Evolutionary conservation across 139 green algal species (phyloP).

Genomic region (Volvox africanus): DNA sequence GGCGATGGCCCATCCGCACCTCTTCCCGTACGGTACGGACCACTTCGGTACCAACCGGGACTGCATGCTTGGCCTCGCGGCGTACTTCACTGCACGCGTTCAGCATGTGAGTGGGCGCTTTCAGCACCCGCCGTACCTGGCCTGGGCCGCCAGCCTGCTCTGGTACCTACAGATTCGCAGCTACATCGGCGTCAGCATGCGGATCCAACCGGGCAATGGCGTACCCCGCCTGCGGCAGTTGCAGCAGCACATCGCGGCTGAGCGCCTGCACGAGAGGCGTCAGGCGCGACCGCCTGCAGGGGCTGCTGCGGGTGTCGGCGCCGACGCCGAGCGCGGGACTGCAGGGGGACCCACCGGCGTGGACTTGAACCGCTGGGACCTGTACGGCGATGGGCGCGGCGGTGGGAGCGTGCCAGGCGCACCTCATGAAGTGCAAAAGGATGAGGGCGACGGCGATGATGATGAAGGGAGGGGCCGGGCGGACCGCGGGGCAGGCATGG

Average conservation of each 20-base stretch:
- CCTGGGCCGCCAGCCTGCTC: not conserved
- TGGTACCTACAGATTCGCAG: not conserved
- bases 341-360: not conserved
- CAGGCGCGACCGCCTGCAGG: not conserved
- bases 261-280: not conserved
- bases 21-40: not conserved
- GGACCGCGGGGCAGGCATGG: not conserved
- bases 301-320: not conserved
- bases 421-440: not conserved
- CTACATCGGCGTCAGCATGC: not conserved
- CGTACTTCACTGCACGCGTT: slow-evolving; percentile 2
- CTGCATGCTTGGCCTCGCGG: not conserved
- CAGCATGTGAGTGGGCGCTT: not conserved
- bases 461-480: not conserved
- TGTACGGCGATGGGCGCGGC: not conserved
- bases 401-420: not conserved
- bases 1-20: not conserved
- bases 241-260: not conserved
- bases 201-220: not conserved
- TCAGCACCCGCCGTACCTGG: slow-evolving; percentile 11
- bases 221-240: slow-evolving; percentile 3
- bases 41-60: slow-evolving; percentile 6
- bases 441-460: not conserved
- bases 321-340: not conserved
- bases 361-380: not conserved